Percentiles rank a stretch among this genome's conserved stretches.
Evolutionary conservation across 2,329 filamentous ascomycete genomes (phyloP).

Genomic region (Penicillium decumbens): DNA sequence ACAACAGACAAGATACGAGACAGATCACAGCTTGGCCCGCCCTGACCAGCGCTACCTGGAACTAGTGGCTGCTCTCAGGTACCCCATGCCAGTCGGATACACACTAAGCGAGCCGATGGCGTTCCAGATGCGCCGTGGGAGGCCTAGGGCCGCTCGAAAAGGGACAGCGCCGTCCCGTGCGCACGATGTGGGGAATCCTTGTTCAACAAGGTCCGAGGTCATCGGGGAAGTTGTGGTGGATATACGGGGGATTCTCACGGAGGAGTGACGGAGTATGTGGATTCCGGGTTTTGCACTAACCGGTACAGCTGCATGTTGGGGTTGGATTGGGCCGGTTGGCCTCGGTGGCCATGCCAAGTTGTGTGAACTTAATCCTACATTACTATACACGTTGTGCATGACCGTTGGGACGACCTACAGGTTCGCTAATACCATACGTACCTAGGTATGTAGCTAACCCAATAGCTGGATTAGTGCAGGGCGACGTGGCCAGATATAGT

Average conservation of each 20-base stretch:
- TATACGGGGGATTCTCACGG: neutral
- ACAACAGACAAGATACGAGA: neutral
- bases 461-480: neutral
- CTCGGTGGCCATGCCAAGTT: neutral
- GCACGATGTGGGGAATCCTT: constrained; percentile 10
- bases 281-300: neutral
- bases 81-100: neutral
- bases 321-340: neutral
- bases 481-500: neutral
- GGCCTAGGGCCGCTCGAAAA: neutral
- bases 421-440: neutral
- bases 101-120: neutral
- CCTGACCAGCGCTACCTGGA: neutral
- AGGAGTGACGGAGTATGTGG: neutral
- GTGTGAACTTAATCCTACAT: neutral
- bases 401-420: neutral
- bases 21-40: neutral
- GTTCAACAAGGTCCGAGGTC: neutral
- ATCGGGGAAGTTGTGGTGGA: constrained; percentile 11
- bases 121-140: neutral
- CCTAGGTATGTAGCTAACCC: neutral
- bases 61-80: neutral
- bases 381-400: neutral
- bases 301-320: neutral
- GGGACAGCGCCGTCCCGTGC: constrained; percentile 1